Evolutionary conservation across 441 rosid genomes (phyloP).

Genomic region (Adansonia rubrostipa): DNA sequence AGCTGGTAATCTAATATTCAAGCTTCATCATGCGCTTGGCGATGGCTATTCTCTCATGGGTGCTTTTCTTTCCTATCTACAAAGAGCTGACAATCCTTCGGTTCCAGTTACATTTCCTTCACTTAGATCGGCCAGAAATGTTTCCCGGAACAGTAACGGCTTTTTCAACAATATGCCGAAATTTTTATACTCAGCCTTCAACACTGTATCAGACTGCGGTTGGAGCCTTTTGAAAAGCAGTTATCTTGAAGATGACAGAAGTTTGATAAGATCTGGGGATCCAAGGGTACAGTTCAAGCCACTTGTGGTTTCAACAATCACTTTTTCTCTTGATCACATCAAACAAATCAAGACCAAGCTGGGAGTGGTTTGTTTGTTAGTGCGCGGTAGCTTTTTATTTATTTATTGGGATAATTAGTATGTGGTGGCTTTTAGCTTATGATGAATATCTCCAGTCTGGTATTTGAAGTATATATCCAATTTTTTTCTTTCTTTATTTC

Average conservation of each 20-base stretch:
- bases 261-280: conserved; percentile 40
- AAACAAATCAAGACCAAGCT: conserved; percentile 50
- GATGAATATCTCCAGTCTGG: neutral
- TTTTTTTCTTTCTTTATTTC: neutral
- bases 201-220: conserved; percentile 41
- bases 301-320: conserved; percentile 24
- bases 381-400: too few relatives aligned
- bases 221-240: conserved; percentile 43
- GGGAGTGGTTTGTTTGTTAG: conserved; percentile 29
- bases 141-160: neutral
- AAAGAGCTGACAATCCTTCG: conserved; percentile 47
- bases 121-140: neutral
- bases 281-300: conserved; percentile 43
- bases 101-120: conserved; percentile 50
- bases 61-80: conserved; percentile 54
- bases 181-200: conserved; percentile 23
- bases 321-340: conserved; percentile 46
- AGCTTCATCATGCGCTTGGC: conserved; percentile 59
- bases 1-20: conserved; percentile 49
- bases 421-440: too few relatives aligned
- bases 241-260: conserved; percentile 40
- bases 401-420: too few relatives aligned
- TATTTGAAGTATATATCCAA: neutral
- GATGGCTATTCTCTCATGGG: conserved; percentile 63
- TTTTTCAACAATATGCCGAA: conserved; percentile 4